Conservation (phyloP, 352 stramenopile genomes). For the Poterioochromonas sp. region DNA sequence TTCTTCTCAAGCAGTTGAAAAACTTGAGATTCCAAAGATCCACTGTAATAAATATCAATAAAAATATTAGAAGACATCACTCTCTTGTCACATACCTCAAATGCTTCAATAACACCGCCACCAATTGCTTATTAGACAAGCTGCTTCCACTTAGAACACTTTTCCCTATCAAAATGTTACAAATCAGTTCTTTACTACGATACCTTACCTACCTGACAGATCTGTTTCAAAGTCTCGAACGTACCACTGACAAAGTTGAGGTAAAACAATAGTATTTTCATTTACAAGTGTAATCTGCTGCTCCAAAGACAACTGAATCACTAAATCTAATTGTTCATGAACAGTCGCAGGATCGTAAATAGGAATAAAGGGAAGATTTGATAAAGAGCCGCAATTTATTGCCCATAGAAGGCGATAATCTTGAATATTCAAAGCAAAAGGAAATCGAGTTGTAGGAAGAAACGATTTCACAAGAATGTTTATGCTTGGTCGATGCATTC, state of each 20-base stretch:
- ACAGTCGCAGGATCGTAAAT: slow-evolving; percentile 59
- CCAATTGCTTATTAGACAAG: no score
- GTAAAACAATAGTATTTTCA: slow-evolving; percentile 41
- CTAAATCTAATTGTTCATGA: slow-evolving; percentile 61
- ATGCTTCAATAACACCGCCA: no score
- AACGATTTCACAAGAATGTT: slow-evolving; percentile 49
- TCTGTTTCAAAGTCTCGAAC: slow-evolving; percentile 49
- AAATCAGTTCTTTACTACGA: no score
- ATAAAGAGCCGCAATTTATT: slow-evolving; percentile 61
- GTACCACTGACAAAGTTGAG: slow-evolving; percentile 51
- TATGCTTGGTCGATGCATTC: slow-evolving; percentile 41
- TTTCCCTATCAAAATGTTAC: no score
- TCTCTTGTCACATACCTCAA: no score
- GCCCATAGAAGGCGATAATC: slow-evolving; percentile 71
- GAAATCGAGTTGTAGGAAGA: slow-evolving; percentile 50
- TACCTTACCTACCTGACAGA: no score
- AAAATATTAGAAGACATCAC: no score
- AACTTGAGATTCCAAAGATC: no score
- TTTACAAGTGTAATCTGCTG: slow-evolving; percentile 27
- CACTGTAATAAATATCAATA: no score
- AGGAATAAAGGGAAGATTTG: slow-evolving; percentile 50
- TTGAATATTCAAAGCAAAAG: slow-evolving; percentile 41
- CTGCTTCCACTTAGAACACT: no score
- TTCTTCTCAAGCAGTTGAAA: no score
- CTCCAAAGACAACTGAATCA: slow-evolving; percentile 38